A percentile compares a stretch with the other conserved stretches of the same genome.
Evolutionary conservation across 345 rosid species (phyloP).

Genomic region (Balakata baccata): DNA sequence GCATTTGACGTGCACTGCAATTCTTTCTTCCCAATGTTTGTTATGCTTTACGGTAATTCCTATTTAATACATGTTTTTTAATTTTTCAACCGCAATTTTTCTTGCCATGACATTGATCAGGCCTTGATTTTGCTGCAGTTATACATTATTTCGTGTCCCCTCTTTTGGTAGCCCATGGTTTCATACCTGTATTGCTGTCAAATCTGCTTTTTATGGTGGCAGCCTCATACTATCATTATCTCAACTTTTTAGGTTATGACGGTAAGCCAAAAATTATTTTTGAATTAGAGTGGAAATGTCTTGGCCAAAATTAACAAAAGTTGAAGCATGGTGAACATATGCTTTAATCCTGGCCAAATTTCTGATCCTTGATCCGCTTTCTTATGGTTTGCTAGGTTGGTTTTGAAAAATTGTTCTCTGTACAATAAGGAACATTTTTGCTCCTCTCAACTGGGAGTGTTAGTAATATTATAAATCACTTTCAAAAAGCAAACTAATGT

Average conservation of each 20-base stretch:
- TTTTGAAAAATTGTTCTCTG: neutral
- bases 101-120: conserved; percentile 6
- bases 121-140: conserved; percentile 50
- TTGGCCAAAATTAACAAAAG: neutral
- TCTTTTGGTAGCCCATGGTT: conserved; percentile 79
- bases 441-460: neutral
- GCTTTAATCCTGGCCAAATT: neutral
- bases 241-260: conserved; percentile 94
- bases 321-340: no score
- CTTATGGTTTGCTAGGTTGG: neutral
- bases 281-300: neutral
- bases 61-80: neutral
- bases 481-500: neutral
- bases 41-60: conserved; percentile 77
- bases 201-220: conserved; percentile 95
- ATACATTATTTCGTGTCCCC: conserved; percentile 91
- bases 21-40: conserved; percentile 98
- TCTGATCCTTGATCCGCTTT: neutral
- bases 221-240: conserved; percentile 91
- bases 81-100: conserved; percentile 5
- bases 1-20: conserved; percentile 99
- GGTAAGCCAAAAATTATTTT: conserved; percentile 47
- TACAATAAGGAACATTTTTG: neutral
- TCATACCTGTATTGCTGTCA: conserved; percentile 74
- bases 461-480: neutral